These are phyloP conservation scores for Helichrysum umbraculigerum DNA, from an alignment of 129 eudicot species.

Conservation along the genomic window DNA sequence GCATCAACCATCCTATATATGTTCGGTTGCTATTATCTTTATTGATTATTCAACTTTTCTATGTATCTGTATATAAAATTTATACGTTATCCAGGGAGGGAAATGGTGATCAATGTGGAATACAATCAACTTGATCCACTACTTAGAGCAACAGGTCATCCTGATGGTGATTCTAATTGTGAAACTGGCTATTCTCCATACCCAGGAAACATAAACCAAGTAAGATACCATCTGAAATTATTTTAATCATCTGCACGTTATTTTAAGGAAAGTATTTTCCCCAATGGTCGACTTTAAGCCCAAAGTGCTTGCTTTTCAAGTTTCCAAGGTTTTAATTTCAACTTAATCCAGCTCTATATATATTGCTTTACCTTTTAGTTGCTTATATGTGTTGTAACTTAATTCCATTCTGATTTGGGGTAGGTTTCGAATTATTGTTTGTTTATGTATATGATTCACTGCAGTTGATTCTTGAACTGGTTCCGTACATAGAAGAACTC, in stretches of 20 bases:
- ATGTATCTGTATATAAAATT: neutral
- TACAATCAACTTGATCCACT: conserved; percentile 99
- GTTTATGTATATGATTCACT: conserved; percentile 2
- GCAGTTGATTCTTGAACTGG: conserved; percentile 92
- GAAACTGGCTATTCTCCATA: conserved; percentile 96
- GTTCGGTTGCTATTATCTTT: neutral
- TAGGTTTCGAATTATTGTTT: conserved; percentile 19
- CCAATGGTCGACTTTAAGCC: neutral
- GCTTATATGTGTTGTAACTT: too few species aligned
- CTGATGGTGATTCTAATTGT: conserved; percentile 89
- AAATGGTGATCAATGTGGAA: conserved; percentile 98
- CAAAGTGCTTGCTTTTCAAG: neutral
- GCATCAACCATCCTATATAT: conserved; percentile 6
- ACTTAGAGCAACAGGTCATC: conserved; percentile 87
- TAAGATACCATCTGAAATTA: conserved; percentile 22
- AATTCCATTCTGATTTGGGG: neutral
- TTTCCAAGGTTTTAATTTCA: neutral
- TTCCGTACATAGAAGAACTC: conserved; percentile 85
- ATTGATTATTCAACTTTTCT: neutral
- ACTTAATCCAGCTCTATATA: neutral
- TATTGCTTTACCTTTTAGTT: neutral
- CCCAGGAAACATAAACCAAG: conserved; percentile 99
- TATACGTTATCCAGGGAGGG: conserved; percentile 59
- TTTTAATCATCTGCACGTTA: neutral
- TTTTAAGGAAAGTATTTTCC: neutral